Percentiles rank a stretch among this genome's conserved stretches.
Conservation (phyloP, 768 basidiomycete genomes). For the Leccinum subtestaceum region DNA sequence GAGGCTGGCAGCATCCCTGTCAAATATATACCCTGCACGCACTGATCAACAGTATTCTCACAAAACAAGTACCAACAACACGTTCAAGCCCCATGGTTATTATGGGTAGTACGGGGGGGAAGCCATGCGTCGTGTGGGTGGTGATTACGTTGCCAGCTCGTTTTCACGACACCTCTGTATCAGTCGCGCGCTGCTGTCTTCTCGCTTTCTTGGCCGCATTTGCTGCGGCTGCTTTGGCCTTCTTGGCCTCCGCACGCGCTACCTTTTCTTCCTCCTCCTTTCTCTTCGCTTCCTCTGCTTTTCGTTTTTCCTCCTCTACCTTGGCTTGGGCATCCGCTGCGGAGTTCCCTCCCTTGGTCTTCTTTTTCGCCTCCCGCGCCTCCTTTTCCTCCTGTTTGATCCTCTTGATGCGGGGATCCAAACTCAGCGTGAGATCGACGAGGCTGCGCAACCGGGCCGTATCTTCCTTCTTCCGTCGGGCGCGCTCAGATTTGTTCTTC, state of each 20-base stretch:
- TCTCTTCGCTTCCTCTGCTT: constrained; percentile 68
- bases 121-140: neutral
- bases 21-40: constrained; percentile 1
- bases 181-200: constrained; percentile 55
- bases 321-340: constrained; percentile 49
- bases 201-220: constrained; percentile 91
- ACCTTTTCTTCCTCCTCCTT: constrained; percentile 79
- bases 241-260: constrained; percentile 75
- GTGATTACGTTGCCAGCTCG: neutral
- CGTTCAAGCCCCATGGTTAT: neutral
- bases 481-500: constrained; percentile 98
- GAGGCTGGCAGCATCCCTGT: neutral
- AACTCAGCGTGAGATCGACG: constrained; percentile 78
- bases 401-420: constrained; percentile 94
- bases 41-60: neutral
- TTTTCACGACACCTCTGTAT: constrained; percentile 28
- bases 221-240: constrained; percentile 80
- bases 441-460: constrained; percentile 82
- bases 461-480: constrained; percentile 96
- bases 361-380: constrained; percentile 89
- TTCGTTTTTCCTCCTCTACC: constrained; percentile 56
- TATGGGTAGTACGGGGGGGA: constrained; percentile 5
- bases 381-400: constrained; percentile 97
- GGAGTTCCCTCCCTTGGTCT: constrained; percentile 41
- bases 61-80: constrained; percentile 10